Conservation (phyloP, 352 stramenopile species). For the Phytophthora citricola region DNA sequence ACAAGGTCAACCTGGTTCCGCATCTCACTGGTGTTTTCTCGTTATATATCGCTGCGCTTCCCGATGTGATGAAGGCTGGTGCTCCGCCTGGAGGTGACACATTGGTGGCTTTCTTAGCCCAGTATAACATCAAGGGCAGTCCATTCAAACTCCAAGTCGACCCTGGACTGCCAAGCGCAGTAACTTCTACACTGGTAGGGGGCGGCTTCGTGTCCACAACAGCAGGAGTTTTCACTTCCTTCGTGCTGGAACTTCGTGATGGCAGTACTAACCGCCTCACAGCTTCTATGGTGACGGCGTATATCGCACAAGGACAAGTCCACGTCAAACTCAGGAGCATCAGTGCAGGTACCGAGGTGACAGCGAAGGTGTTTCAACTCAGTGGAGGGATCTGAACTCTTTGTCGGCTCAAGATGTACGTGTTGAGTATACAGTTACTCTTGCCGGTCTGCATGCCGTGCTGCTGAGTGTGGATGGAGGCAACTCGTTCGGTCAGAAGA, state of each 20-base stretch:
- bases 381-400: slow-evolving; percentile 8
- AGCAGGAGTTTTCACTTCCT: slow-evolving; percentile 38
- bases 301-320: slow-evolving; percentile 5
- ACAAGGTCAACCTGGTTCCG: slow-evolving; percentile 45
- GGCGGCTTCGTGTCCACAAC: slow-evolving; percentile 41
- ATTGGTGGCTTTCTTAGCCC: slow-evolving; percentile 40
- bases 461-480: slow-evolving; percentile 43
- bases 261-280: slow-evolving; percentile 35
- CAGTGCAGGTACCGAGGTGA: slow-evolving; percentile 10
- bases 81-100: slow-evolving; percentile 25
- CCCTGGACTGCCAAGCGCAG: slow-evolving; percentile 37
- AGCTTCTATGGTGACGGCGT: slow-evolving; percentile 4
- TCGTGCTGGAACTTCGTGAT: slow-evolving; percentile 55
- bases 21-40: slow-evolving; percentile 47
- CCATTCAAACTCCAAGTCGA: slow-evolving; percentile 56
- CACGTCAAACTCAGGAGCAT: slow-evolving; percentile 21
- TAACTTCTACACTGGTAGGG: slow-evolving; percentile 42
- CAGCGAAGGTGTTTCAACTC: slow-evolving; percentile 9
- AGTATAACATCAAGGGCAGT: slow-evolving; percentile 48
- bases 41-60: slow-evolving; percentile 48
- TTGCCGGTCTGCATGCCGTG: slow-evolving; percentile 43
- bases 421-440: slow-evolving; percentile 41
- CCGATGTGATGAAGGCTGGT: slow-evolving; percentile 21
- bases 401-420: slow-evolving; percentile 17
- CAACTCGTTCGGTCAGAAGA: slow-evolving; percentile 38